Conservation (phyloP, 1,139 yeast species). For the Yarrowia galli region DNA sequence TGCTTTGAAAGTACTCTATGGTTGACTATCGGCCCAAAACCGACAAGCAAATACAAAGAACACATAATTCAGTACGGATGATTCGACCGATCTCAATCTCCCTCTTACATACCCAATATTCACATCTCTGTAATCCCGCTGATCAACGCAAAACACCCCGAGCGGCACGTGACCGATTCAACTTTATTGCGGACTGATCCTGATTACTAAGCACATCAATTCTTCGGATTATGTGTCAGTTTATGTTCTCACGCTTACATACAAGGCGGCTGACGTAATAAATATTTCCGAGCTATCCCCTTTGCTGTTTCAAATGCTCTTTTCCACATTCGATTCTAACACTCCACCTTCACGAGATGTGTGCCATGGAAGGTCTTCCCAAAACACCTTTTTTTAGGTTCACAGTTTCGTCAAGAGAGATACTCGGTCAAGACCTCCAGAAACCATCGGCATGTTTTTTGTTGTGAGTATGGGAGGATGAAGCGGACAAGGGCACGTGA, state of each 20-base stretch:
- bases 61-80: no score
- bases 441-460: conserved; percentile 37
- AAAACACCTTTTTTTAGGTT: conserved; percentile 26
- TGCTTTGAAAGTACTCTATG: no score
- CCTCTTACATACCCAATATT: no score
- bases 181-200: background rate
- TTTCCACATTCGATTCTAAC: background rate
- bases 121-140: no score
- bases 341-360: background rate
- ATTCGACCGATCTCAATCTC: no score
- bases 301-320: no score
- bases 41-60: no score
- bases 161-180: conserved; percentile 8
- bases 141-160: background rate
- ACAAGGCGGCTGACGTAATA: background rate
- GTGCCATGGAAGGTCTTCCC: background rate
- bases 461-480: conserved; percentile 25
- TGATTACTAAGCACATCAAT: background rate
- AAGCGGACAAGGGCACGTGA: background rate
- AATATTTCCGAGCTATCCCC: no score
- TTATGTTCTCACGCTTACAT: no score
- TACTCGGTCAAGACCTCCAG: conserved; percentile 32
- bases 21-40: no score
- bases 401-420: conserved; percentile 33
- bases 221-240: no score